These are phyloP conservation scores for Benincasa hispida DNA, from an alignment of 306 rosid species.

Conservation along the genomic window DNA sequence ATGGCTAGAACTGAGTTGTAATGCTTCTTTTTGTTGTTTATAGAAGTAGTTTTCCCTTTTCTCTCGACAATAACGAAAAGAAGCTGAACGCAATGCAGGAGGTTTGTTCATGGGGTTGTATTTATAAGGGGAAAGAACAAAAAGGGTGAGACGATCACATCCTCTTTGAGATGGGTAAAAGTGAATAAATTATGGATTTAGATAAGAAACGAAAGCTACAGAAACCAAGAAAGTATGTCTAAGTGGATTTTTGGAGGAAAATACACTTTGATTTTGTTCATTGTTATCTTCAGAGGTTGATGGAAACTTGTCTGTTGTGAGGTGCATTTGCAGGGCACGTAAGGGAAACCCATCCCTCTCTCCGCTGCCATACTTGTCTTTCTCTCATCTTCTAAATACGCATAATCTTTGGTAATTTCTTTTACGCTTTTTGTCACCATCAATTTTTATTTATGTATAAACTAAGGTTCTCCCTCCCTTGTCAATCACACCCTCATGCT, in stretches of 20 bases:
- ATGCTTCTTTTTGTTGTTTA: neutral
- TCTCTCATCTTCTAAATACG: neutral
- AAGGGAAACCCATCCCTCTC: conserved; percentile 18
- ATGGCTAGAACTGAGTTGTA: conserved; percentile 30
- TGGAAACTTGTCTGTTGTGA: conserved; percentile 34
- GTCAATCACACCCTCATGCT: too few species aligned
- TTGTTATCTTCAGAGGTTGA: conserved; percentile 22
- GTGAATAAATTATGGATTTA: conserved; percentile 4
- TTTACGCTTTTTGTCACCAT: neutral
- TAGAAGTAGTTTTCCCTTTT: neutral
- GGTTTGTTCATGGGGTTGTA: conserved; percentile 17
- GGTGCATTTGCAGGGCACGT: conserved; percentile 49
- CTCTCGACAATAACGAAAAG: conserved; percentile 14
- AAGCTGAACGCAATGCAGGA: conserved; percentile 13
- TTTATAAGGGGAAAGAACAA: conserved; percentile 35
- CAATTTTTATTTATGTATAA: neutral
- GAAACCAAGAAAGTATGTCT: conserved; percentile 22
- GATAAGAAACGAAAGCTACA: conserved; percentile 30
- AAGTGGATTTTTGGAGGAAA: neutral
- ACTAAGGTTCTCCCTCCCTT: too few species aligned
- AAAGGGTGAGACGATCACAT: neutral
- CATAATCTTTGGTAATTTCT: neutral
- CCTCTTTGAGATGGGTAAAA: conserved; percentile 12
- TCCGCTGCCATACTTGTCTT: neutral
- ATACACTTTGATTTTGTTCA: neutral